Evolutionary conservation across 805 yeast species (phyloP).

Genomic region (Saccharomycopsis microspora): DNA sequence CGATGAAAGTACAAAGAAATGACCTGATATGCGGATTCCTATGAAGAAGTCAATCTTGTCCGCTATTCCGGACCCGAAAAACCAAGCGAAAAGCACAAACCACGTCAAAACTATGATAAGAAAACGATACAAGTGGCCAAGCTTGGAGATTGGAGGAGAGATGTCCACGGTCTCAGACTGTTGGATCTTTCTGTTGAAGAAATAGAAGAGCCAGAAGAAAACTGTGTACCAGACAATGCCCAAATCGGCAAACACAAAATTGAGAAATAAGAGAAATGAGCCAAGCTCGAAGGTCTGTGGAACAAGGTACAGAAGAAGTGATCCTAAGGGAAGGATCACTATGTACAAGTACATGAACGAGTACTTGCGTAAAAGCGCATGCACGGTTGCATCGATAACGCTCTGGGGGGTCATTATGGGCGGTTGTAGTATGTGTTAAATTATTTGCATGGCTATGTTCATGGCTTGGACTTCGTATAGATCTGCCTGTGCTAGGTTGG

Average conservation of each 20-base stretch:
- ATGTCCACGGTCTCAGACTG: too few species aligned
- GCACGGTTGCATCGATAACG: too few species aligned
- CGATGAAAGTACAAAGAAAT: conserved; percentile 7
- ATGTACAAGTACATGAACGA: too few species aligned
- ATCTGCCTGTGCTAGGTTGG: too few species aligned
- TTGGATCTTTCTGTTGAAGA: not conserved
- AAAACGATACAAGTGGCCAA: not conserved
- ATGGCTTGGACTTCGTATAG: too few species aligned
- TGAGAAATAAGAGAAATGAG: not conserved
- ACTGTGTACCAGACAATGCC: conserved; percentile 3
- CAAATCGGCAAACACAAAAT: conserved; percentile 7
- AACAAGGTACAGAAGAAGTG: too few species aligned
- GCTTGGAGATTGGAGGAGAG: not conserved
- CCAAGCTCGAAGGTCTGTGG: too few species aligned
- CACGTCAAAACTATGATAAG: not conserved
- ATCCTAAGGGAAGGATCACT: too few species aligned
- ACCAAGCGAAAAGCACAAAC: conserved; percentile 3
- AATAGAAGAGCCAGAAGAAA: not conserved
- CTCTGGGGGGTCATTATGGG: too few species aligned
- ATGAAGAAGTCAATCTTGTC: not conserved
- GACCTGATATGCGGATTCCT: conserved; percentile 10
- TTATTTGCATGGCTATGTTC: too few species aligned
- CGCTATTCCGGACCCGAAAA: conserved; percentile 2
- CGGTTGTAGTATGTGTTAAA: too few species aligned
- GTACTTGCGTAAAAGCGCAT: too few species aligned